phyloP scores from a whole-genome alignment of 1,139 yeast genomes.

The Suhomyces bribrorum region DNA sequence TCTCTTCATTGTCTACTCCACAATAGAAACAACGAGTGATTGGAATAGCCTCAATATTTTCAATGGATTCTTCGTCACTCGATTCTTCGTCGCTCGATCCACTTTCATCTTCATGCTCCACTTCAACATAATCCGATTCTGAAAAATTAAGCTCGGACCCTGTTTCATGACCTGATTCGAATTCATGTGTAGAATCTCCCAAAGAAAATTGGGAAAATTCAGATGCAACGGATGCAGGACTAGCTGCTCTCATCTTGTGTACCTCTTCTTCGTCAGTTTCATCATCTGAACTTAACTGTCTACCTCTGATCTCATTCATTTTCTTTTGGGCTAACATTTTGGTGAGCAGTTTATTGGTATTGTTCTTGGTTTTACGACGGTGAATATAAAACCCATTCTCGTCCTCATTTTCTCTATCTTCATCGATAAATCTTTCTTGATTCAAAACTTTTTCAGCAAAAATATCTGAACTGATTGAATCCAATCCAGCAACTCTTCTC shows the following conservation, averaged over 20 bases:
- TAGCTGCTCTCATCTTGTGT: slow-evolving; percentile 30
- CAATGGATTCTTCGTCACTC: slow-evolving; percentile 24
- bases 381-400: slow-evolving; percentile 62
- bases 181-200: slow-evolving; percentile 52
- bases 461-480: slow-evolving; percentile 75
- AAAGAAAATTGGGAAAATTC: slow-evolving; percentile 65
- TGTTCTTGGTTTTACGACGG: slow-evolving; percentile 28
- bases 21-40: slow-evolving; percentile 45
- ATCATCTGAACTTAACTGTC: slow-evolving; percentile 3
- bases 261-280: slow-evolving; percentile 14
- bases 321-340: slow-evolving; percentile 19
- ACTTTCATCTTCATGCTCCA: slow-evolving; percentile 20
- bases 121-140: slow-evolving; percentile 35
- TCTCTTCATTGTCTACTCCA: slow-evolving; percentile 35
- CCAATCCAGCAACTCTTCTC: slow-evolving; percentile 83
- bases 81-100: slow-evolving; percentile 5
- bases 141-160: slow-evolving; percentile 51
- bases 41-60: slow-evolving; percentile 29
- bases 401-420: slow-evolving; percentile 51
- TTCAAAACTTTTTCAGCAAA: slow-evolving; percentile 73
- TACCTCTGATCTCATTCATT: slow-evolving; percentile 8
- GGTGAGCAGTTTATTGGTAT: slow-evolving; percentile 24
- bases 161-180: slow-evolving; percentile 38
- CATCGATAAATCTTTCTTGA: slow-evolving; percentile 30
- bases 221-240: slow-evolving; percentile 61